A percentile compares a stretch with the other conserved stretches of the same genome.
Evolutionary conservation across 371 early-diverging fungal species (phyloP).

Genomic region (Funneliformis caledonium): DNA sequence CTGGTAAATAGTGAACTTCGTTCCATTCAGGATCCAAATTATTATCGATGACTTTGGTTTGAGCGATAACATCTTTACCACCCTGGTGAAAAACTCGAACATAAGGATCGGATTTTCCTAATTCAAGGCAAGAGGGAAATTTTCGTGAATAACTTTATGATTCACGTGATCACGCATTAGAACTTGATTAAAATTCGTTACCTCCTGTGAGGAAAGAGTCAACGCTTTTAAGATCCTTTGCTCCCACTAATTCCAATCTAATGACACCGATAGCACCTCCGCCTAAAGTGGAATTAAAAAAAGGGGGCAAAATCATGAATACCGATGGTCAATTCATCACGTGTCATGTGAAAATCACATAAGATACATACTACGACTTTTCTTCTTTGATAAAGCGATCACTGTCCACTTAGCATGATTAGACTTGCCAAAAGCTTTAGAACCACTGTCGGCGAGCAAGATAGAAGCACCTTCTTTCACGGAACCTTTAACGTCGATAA

Average conservation of each 20-base stretch:
- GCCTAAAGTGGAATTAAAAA: neutral
- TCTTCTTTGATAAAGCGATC: neutral
- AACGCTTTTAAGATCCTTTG: constrained; percentile 18
- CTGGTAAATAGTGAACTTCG: constrained; percentile 77
- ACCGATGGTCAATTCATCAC: neutral
- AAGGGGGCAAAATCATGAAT: neutral
- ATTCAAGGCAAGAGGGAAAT: neutral
- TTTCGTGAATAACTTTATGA: neutral
- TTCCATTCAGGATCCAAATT: constrained; percentile 89
- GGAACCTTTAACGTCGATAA: constrained; percentile 20
- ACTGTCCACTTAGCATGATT: neutral
- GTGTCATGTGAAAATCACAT: neutral
- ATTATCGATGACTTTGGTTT: constrained; percentile 72
- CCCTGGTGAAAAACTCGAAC: constrained; percentile 44
- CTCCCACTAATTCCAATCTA: constrained; percentile 30
- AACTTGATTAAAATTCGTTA: neutral
- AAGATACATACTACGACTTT: neutral
- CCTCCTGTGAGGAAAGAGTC: constrained; percentile 23
- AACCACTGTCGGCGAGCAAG: neutral
- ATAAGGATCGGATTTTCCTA: constrained; percentile 83
- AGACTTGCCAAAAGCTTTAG: neutral
- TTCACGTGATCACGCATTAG: neutral
- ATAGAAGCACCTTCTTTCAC: neutral
- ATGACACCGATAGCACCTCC: constrained; percentile 29
- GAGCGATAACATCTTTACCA: constrained; percentile 36